Percentiles rank a stretch among this genome's conserved stretches.
Conservation (phyloP, 164 flowering plant genomes). For the Houttuynia cordata region DNA sequence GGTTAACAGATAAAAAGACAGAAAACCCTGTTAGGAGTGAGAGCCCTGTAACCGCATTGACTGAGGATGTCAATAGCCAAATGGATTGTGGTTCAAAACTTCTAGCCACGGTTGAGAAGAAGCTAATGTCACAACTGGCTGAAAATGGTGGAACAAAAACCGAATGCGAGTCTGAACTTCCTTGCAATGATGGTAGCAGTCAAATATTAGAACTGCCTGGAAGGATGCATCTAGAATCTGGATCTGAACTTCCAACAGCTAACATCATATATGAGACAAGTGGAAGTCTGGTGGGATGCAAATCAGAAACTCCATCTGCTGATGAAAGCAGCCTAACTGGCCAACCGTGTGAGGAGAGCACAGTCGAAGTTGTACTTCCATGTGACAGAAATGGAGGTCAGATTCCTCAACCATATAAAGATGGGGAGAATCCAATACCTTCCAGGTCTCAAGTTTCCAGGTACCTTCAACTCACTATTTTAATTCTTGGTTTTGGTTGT, state of each 20-base stretch:
- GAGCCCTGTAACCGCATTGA: not conserved
- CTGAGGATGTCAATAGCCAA: not conserved
- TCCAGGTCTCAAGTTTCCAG: too few relatives aligned
- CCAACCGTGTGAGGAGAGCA: too few relatives aligned
- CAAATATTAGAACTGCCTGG: not conserved
- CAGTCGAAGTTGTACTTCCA: too few relatives aligned
- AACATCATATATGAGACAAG: too few relatives aligned
- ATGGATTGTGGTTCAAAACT: not conserved
- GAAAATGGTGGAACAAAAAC: not conserved
- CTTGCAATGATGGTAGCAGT: not conserved
- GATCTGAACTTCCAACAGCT: not conserved
- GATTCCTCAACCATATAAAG: too few relatives aligned
- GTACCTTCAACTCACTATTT: too few relatives aligned
- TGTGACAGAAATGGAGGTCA: too few relatives aligned
- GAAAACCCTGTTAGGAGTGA: slow-evolving; percentile 8
- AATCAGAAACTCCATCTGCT: too few relatives aligned
- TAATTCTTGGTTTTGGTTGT: too few relatives aligned
- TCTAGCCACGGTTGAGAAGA: not conserved
- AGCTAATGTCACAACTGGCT: not conserved
- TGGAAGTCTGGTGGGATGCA: too few relatives aligned
- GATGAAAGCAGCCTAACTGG: too few relatives aligned
- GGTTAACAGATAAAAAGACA: slow-evolving; percentile 17
- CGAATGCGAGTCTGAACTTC: not conserved
- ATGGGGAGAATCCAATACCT: too few relatives aligned
- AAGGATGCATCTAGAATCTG: not conserved